Evolutionary conservation across 2,329 filamentous ascomycete genomes (phyloP).

Genomic region (Rhytidhysteron rufulum): DNA sequence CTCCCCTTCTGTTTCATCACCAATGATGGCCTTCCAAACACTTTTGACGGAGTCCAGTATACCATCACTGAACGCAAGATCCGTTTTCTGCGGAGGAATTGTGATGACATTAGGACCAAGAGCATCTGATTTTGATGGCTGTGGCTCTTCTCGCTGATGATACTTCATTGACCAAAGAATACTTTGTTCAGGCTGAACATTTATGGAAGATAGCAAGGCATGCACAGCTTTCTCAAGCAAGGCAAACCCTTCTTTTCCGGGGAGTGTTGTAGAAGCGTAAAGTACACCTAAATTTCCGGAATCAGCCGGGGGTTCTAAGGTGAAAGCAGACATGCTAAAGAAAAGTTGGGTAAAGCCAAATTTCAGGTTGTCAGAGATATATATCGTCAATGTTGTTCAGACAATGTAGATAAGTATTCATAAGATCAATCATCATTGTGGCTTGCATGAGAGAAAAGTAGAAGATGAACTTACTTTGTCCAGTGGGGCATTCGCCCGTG

Average conservation of each 20-base stretch:
- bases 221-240: constrained; percentile 41
- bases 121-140: constrained; percentile 22
- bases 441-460: constrained; percentile 11
- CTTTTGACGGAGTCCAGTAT: constrained; percentile 63
- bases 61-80: constrained; percentile 71
- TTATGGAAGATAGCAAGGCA: constrained; percentile 39
- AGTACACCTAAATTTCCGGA: constrained; percentile 50
- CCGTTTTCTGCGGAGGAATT: constrained; percentile 58
- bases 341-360: constrained; percentile 38
- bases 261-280: constrained; percentile 49
- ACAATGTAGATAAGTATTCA: constrained; percentile 99
- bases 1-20: constrained; percentile 46
- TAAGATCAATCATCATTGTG: constrained; percentile 78
- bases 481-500: constrained; percentile 81
- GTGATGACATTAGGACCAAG: constrained; percentile 41
- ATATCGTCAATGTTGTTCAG: constrained; percentile 88
- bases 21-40: constrained; percentile 65
- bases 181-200: constrained; percentile 29
- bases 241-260: constrained; percentile 28
- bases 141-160: constrained; percentile 39
- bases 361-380: constrained; percentile 91
- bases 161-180: constrained; percentile 54
- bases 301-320: constrained; percentile 33
- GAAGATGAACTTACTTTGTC: constrained; percentile 73
- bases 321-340: constrained; percentile 11